phyloP scores from a whole-genome alignment of 2,329 filamentous ascomycete species.

The Calonectria naviculata region DNA sequence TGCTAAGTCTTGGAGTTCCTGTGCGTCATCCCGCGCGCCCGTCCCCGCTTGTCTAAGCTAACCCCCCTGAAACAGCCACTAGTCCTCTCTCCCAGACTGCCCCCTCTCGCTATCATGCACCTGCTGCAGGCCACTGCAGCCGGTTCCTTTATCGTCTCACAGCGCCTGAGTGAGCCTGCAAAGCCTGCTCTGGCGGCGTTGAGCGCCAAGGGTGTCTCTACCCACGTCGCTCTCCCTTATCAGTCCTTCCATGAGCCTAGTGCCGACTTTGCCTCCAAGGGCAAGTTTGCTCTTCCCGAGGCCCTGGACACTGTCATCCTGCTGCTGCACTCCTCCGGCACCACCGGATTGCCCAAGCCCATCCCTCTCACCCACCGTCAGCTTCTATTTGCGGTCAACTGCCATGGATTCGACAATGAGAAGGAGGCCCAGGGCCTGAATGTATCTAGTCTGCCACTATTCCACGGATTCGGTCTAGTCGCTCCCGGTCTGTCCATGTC shows the following conservation, averaged over 20 bases:
- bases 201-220: conserved; percentile 28
- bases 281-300: conserved; percentile 24
- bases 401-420: conserved; percentile 38
- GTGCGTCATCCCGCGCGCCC: conserved; percentile 13
- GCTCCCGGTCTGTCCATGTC: conserved; percentile 44
- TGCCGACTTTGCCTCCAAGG: conserved; percentile 20
- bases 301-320: conserved; percentile 38
- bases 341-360: conserved; percentile 49
- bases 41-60: background rate
- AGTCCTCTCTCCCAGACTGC: conserved; percentile 31
- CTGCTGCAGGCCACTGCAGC: conserved; percentile 25
- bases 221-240: conserved; percentile 22
- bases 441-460: conserved; percentile 48
- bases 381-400: conserved; percentile 42
- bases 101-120: conserved; percentile 29
- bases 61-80: conserved; percentile 19
- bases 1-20: conserved; percentile 38
- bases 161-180: conserved; percentile 25
- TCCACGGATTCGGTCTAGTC: conserved; percentile 48
- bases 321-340: conserved; percentile 48
- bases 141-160: conserved; percentile 31
- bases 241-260: conserved; percentile 21
- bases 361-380: conserved; percentile 45
- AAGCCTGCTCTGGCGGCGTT: conserved; percentile 26
- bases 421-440: conserved; percentile 36